These are phyloP conservation scores for Colletotrichum higginsianum DNA, from an alignment of 2,329 filamentous ascomycete species.

Conservation along the genomic window DNA sequence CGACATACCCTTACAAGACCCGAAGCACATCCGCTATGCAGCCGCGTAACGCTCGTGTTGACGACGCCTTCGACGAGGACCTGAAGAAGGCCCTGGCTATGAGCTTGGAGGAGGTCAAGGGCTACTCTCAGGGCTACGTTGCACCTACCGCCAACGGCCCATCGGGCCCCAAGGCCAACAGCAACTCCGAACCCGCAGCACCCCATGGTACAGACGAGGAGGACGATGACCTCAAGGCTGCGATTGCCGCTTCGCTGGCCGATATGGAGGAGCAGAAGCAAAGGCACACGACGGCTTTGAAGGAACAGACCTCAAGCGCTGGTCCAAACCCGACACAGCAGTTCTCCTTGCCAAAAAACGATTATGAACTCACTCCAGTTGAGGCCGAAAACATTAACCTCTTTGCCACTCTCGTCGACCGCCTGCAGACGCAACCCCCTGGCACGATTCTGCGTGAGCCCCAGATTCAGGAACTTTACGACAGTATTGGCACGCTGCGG, in stretches of 20 bases:
- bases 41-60: slow-evolving; percentile 87
- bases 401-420: slow-evolving; percentile 93
- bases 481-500: slow-evolving; percentile 92
- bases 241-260: slow-evolving; percentile 92
- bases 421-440: slow-evolving; percentile 93
- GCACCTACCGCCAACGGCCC: slow-evolving; percentile 65
- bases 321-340: slow-evolving; percentile 64
- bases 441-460: slow-evolving; percentile 97
- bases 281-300: slow-evolving; percentile 86
- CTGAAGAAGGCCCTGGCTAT: slow-evolving; percentile 94
- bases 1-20: slow-evolving; percentile 72
- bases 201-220: slow-evolving; percentile 80
- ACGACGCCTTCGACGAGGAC: slow-evolving; percentile 95
- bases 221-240: slow-evolving; percentile 92
- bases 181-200: slow-evolving; percentile 48
- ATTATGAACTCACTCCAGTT: slow-evolving; percentile 93
- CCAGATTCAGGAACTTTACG: slow-evolving; percentile 97
- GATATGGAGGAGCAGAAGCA: slow-evolving; percentile 99
- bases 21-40: slow-evolving; percentile 82
- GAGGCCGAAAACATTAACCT: slow-evolving; percentile 98
- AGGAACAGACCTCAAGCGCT: slow-evolving; percentile 78
- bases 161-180: slow-evolving; percentile 48
- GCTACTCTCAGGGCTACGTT: slow-evolving; percentile 80
- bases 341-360: slow-evolving; percentile 82
- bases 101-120: slow-evolving; percentile 94